Evolutionary conservation across 495 filamentous ascomycete genomes (phyloP).

Genomic region (Astrocystis sublimbata): DNA sequence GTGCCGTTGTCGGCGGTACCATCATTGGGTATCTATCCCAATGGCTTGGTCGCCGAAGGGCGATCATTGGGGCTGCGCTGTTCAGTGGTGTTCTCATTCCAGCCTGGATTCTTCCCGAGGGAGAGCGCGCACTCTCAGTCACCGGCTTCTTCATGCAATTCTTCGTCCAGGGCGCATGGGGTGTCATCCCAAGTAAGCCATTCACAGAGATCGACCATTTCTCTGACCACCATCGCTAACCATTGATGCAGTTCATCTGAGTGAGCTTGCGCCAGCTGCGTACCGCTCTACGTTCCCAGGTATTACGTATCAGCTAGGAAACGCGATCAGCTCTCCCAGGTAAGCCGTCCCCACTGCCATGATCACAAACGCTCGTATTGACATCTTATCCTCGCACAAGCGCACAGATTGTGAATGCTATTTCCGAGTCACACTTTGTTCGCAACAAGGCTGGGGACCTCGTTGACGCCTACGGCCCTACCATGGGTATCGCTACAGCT

Average conservation of each 20-base stretch:
- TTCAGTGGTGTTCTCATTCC: conserved; percentile 63
- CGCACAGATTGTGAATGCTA: conserved; percentile 69
- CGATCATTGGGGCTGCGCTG: conserved; percentile 62
- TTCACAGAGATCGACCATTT: not conserved
- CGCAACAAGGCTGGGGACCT: conserved; percentile 47
- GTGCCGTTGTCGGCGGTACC: conserved; percentile 72
- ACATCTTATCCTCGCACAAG: too few species aligned
- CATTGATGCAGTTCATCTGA: conserved; percentile 61
- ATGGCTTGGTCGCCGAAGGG: conserved; percentile 66
- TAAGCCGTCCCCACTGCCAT: too few species aligned
- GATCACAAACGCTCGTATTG: too few species aligned
- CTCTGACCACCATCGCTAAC: not conserved
- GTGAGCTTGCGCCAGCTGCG: conserved; percentile 72
- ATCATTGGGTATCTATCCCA: conserved; percentile 72
- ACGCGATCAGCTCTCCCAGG: conserved; percentile 74
- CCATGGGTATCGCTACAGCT: conserved; percentile 68
- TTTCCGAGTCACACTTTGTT: conserved; percentile 58
- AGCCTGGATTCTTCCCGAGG: conserved; percentile 67
- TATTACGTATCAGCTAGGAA: conserved; percentile 71
- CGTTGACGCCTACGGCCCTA: conserved; percentile 67
- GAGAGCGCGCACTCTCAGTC: conserved; percentile 58
- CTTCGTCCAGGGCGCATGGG: conserved; percentile 77
- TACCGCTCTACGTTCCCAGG: conserved; percentile 72
- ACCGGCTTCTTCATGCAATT: conserved; percentile 77
- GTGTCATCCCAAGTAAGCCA: conserved; percentile 59